These are phyloP conservation scores for Pichia deserticola DNA, from an alignment of 805 yeast genomes.

Conservation along the genomic window DNA sequence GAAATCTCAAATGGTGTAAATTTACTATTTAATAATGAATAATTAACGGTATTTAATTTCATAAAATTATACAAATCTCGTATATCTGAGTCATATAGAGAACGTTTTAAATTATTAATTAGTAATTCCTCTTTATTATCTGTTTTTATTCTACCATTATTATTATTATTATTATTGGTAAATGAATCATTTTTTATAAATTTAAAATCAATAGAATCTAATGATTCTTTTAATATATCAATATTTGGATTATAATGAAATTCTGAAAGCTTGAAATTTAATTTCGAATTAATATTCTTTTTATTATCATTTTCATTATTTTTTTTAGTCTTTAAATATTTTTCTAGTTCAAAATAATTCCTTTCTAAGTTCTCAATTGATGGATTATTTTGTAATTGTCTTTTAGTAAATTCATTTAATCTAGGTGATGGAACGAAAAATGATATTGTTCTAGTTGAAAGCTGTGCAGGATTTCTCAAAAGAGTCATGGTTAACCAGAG, in stretches of 20 bases:
- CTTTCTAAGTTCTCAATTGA: constrained; percentile 3
- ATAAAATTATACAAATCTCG: constrained; percentile 4
- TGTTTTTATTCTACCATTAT: background rate
- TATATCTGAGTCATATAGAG: background rate
- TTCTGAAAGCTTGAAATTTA: background rate
- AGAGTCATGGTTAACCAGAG: too few relatives aligned
- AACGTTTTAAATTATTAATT: background rate
- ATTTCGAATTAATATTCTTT: too few relatives aligned
- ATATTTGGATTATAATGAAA: background rate
- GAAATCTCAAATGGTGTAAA: constrained; percentile 8
- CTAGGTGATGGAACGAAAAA: constrained; percentile 12
- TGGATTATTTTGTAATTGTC: constrained; percentile 7
- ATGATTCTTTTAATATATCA: background rate
- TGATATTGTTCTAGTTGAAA: constrained; percentile 1
- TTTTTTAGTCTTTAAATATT: background rate
- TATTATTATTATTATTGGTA: background rate
- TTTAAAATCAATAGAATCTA: background rate
- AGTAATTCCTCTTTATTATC: background rate
- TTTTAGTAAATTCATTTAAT: constrained; percentile 7
- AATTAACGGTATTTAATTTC: background rate
- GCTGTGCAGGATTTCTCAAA: background rate
- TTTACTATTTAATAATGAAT: background rate
- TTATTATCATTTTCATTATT: background rate
- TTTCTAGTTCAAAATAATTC: constrained; percentile 4
- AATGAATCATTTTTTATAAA: background rate